A percentile compares a stretch with the other conserved stretches of the same genome.
These are phyloP conservation scores for Starmerella apicola DNA, from an alignment of 805 yeast species.

Conservation along the genomic window DNA sequence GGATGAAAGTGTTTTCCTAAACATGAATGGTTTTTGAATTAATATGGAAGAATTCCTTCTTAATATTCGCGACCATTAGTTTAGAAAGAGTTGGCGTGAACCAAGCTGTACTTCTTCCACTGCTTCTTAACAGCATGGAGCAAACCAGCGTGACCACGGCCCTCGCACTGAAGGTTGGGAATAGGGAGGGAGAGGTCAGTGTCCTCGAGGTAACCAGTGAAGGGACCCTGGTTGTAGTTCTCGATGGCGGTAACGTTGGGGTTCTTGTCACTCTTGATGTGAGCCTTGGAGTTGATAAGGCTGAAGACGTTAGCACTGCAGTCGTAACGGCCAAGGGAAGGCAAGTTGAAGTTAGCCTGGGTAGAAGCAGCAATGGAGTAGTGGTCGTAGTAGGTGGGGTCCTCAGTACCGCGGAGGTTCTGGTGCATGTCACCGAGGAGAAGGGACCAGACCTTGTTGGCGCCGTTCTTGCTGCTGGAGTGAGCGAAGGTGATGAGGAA, in stretches of 20 bases:
- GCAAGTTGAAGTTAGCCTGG: slow-evolving; percentile 40
- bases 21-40: background rate
- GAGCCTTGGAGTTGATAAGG: slow-evolving; percentile 30
- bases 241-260: slow-evolving; percentile 9
- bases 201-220: slow-evolving; percentile 21
- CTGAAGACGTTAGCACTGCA: slow-evolving; percentile 39
- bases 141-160: slow-evolving; percentile 23
- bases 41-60: too few species aligned
- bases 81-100: slow-evolving; percentile 1
- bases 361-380: slow-evolving; percentile 39
- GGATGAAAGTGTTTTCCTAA: too few species aligned
- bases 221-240: slow-evolving; percentile 22
- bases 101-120: slow-evolving; percentile 18
- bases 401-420: slow-evolving; percentile 33
- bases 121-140: slow-evolving; percentile 20
- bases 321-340: slow-evolving; percentile 40
- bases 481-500: slow-evolving; percentile 41
- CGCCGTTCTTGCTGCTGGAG: slow-evolving; percentile 33
- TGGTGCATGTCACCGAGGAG: slow-evolving; percentile 40
- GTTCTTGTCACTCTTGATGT: slow-evolving; percentile 16
- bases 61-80: background rate
- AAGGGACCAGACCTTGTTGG: slow-evolving; percentile 36
- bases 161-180: slow-evolving; percentile 26
- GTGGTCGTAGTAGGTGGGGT: slow-evolving; percentile 40
- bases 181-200: slow-evolving; percentile 17